phyloP scores from a whole-genome alignment of 75 land plant species.

The Sequoia sempervirens region DNA sequence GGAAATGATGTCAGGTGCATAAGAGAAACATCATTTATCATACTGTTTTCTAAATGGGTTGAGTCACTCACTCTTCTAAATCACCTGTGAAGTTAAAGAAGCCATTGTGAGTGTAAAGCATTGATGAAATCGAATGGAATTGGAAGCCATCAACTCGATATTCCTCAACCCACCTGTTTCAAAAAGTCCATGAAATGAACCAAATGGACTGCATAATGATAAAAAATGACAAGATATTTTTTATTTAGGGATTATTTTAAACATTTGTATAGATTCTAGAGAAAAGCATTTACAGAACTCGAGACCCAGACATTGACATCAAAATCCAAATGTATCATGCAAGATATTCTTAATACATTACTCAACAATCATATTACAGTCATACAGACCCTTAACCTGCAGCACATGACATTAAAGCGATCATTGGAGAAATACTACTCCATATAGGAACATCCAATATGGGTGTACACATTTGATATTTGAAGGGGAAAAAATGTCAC shows the following conservation, averaged over 20 bases:
- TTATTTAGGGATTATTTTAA: background rate
- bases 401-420: background rate
- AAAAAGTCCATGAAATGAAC: background rate
- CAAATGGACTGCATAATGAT: background rate
- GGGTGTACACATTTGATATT: background rate
- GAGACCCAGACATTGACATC: background rate
- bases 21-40: background rate
- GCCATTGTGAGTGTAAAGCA: slow-evolving; percentile 97
- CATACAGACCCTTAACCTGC: background rate
- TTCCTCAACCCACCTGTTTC: slow-evolving; percentile 88
- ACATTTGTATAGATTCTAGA: background rate
- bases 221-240: background rate
- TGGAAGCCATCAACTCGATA: slow-evolving; percentile 93
- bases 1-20: background rate
- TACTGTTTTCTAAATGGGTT: background rate
- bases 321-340: background rate
- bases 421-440: background rate
- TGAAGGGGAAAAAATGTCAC: background rate
- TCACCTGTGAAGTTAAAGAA: slow-evolving; percentile 80
- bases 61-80: slow-evolving; percentile 69
- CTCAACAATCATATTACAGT: background rate
- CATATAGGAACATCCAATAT: background rate
- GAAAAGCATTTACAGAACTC: background rate
- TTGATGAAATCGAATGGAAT: slow-evolving; percentile 89
- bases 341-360: background rate